Percentiles rank a stretch among this genome's conserved stretches.
These are phyloP conservation scores for Eimeria praecox DNA, from an alignment of 169 alveolate genomes.

Conservation along the genomic window DNA sequence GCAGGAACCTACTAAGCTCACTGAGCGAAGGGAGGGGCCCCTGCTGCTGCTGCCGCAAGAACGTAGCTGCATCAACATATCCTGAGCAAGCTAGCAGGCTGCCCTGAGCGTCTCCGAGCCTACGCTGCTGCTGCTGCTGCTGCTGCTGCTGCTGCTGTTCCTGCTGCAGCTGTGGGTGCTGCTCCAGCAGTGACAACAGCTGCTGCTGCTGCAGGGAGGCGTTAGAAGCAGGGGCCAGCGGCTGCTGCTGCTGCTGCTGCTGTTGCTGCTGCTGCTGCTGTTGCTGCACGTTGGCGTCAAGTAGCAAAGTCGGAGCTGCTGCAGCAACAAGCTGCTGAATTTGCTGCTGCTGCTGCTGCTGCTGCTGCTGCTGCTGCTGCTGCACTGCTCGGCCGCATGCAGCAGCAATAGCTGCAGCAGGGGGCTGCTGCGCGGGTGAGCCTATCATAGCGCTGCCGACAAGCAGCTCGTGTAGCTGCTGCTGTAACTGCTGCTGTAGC, in stretches of 20 bases:
- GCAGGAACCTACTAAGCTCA: slow-evolving; percentile 18
- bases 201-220: slow-evolving; percentile 5
- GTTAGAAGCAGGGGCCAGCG: background rate
- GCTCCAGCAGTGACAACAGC: slow-evolving; percentile 1
- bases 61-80: background rate
- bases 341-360: background rate
- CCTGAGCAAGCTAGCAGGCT: too few relatives aligned
- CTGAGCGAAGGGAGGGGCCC: slow-evolving; percentile 20
- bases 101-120: background rate
- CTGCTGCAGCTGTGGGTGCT: background rate
- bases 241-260: background rate
- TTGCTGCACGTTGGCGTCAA: background rate
- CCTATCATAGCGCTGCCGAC: background rate
- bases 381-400: too few relatives aligned
- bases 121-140: background rate
- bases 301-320: background rate
- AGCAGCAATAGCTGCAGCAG: too few relatives aligned
- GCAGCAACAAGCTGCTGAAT: background rate
- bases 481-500: background rate
- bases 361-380: background rate
- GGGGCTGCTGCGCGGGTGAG: background rate
- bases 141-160: slow-evolving; percentile 29
- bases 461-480: slow-evolving; percentile 15
- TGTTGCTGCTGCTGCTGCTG: slow-evolving; percentile 32
- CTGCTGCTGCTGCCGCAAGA: slow-evolving; percentile 19